Evolutionary conservation across 2,329 filamentous ascomycete species (phyloP), one percentile per base, ranked within the genome.

Genomic region (Aureobasidium lini): DNA sequence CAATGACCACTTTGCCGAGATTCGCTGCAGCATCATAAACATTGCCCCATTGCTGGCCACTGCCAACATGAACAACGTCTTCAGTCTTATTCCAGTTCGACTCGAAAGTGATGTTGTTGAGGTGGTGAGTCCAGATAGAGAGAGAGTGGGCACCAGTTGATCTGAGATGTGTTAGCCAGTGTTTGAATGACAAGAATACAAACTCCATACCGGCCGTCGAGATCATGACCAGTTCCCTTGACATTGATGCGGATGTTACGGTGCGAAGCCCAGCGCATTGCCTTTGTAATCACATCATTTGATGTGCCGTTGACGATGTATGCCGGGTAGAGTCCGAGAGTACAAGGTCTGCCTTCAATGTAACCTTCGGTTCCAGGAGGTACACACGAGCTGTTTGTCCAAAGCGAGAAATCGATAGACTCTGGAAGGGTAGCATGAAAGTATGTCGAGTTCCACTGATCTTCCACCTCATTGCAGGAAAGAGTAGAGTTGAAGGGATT

Each of bases 21-120:
- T 50, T 50, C 6, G 47, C 47, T 23, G 47, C 47, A 15, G 47
- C 47, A 37, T 50, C 47, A 18, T 50, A 50, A 32, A 50, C 47
- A 5, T 50, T 50, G 32, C 16, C 47, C 47, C 47, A 50, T 28
- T 50, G 47, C 6, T 50, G 47, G 2, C 47, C 47, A 3, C 47
- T 50, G 11, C 47, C 47, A 15, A 50, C 32, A n/a, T 28, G n/a
- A 32, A 16, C 47, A 37, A 50, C 47, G 6, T 50, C 47, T 37
- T 50, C 47, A 1, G 47, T 37, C 4, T 32, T 32, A 10, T 50
- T 50, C 47, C 47, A 50, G 3, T 50, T 39, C 32, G 47, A 39
- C 4, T 37, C 32, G 18, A 50, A 50, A 9, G 31, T 23, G 18
- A 50, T 50, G 16, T 50, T n/a, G 18, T 50, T 50, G 11, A 50